Percentiles rank a stretch among this genome's conserved stretches.
phyloP scores from a whole-genome alignment of 2,329 filamentous ascomycete species.

The Chrysosporium keratinophilum region DNA sequence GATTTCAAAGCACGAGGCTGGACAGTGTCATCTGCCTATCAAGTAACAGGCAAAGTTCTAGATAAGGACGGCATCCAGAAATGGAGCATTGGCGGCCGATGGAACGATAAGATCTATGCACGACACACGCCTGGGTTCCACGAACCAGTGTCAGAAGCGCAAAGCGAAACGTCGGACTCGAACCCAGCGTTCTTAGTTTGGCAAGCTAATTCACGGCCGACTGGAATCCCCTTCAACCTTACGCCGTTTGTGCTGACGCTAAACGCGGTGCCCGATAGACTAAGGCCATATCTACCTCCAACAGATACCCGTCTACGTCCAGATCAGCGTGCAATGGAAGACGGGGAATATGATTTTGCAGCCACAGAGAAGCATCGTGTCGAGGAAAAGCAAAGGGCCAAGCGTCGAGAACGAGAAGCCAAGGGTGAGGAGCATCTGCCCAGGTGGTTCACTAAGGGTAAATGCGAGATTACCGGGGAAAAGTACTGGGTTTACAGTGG shows the following conservation, averaged over 20 bases:
- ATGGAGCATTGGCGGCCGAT: conserved; percentile 84
- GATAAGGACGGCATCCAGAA: conserved; percentile 69
- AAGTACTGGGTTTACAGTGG: conserved; percentile 82
- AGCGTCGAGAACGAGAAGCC: conserved; percentile 61
- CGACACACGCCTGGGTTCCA: conserved; percentile 87
- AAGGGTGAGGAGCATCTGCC: conserved; percentile 72
- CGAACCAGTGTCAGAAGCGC: conserved; percentile 50
- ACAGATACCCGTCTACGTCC: conserved; percentile 89
- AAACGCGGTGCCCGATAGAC: conserved; percentile 79
- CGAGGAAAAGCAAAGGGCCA: conserved; percentile 79
- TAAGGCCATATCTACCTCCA: conserved; percentile 67
- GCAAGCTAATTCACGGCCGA: conserved; percentile 73
- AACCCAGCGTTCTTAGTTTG: conserved; percentile 80
- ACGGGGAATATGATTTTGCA: conserved; percentile 90
- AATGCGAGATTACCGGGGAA: conserved; percentile 71
- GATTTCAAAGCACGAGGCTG: conserved; percentile 95
- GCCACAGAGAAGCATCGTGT: conserved; percentile 89
- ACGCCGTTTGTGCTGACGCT: conserved; percentile 93
- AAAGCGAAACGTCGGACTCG: conserved; percentile 42
- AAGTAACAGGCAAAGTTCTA: conserved; percentile 75
- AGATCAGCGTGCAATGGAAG: conserved; percentile 96
- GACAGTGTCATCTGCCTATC: conserved; percentile 86
- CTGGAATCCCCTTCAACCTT: conserved; percentile 88
- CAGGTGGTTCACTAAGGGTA: conserved; percentile 69
- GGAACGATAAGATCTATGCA: conserved; percentile 96